Evolutionary conservation across 805 yeast species (phyloP), one percentile per base, ranked within the genome.

Genomic region (Candida verbasci): DNA sequence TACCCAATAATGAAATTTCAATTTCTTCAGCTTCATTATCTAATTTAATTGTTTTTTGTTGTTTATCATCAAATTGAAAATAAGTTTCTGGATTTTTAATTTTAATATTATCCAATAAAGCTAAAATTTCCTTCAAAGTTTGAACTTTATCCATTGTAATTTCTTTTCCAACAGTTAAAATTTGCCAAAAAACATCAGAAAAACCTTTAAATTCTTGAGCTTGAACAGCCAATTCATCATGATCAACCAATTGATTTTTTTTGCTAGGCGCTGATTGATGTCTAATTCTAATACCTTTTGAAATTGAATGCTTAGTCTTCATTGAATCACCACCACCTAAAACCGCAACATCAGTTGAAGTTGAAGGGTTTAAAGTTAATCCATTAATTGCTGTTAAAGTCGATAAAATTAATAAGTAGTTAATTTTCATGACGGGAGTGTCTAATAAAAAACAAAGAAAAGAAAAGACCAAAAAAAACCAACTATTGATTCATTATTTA

Each of bases 151-250:
- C 39, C 17, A 31, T 6, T 16, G 39, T 33, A 9, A 30, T 14
- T 20, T 39, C 32, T 20, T 39, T 39, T 15, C 42, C 31, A 17
- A 29, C 29, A 27, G 30, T 21, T 17, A 39, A 24, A 27, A 35
- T 33, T 24, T 39, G 38, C 39, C 38, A 39, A 31, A 39, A 27
- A 4, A 29, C 26, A 12, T 35, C 25, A 6, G 34, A 16, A 21
- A 39, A 29, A 2, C 39, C 43, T 27, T 34, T 26, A n/a, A 34
- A 34, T 4, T 24, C 37, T n/a, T 34, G 31, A 23, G 38, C 31
- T 20, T 33, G 30, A 14, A 24, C 17, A 6, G 29, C 25, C 24
- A 33, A 24, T 18, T 33, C 36, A 2, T 33, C 30, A 25, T 33
- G 30, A 12, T 31, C 28, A 24, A 31, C 34, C 20, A 31, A 15